These are phyloP conservation scores for Castanea crenata DNA, from an alignment of 306 rosid genomes.

Conservation along the genomic window DNA sequence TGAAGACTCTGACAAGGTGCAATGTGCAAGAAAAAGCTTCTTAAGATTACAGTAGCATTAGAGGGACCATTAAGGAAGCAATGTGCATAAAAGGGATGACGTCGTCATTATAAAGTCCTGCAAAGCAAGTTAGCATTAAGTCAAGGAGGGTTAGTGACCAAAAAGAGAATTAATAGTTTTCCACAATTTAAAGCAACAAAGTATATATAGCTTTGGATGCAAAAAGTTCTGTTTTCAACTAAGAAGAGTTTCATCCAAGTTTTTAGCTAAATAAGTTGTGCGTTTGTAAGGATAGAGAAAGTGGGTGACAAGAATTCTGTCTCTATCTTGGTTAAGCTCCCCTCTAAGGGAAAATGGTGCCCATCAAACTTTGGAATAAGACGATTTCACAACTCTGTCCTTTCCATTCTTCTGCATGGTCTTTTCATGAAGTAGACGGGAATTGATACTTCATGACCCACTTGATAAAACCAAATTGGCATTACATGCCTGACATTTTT, in stretches of 20 bases:
- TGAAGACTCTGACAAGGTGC: slow-evolving; percentile 26
- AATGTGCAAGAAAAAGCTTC: slow-evolving; percentile 15
- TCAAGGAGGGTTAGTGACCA: not conserved
- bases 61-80: slow-evolving; percentile 42
- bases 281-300: not conserved
- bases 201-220: not conserved
- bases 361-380: not conserved
- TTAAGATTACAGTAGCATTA: slow-evolving; percentile 35
- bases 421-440: not conserved
- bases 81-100: slow-evolving; percentile 35
- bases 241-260: not conserved
- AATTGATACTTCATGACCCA: not conserved
- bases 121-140: slow-evolving; percentile 18
- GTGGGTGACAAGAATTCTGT: not conserved
- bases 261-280: not conserved
- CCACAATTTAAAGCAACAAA: slow-evolving; percentile 1
- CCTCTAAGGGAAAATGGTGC: not conserved
- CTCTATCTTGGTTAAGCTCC: not conserved
- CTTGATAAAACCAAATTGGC: not conserved
- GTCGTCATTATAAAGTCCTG: slow-evolving; percentile 51
- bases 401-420: not conserved
- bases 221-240: not conserved
- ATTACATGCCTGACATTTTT: not conserved
- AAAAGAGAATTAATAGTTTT: not conserved
- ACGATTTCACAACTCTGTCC: not conserved